Evolutionary conservation across 495 filamentous ascomycete genomes (phyloP), one percentile per base, ranked within the genome.

Genomic region (Aspergillus steynii): DNA sequence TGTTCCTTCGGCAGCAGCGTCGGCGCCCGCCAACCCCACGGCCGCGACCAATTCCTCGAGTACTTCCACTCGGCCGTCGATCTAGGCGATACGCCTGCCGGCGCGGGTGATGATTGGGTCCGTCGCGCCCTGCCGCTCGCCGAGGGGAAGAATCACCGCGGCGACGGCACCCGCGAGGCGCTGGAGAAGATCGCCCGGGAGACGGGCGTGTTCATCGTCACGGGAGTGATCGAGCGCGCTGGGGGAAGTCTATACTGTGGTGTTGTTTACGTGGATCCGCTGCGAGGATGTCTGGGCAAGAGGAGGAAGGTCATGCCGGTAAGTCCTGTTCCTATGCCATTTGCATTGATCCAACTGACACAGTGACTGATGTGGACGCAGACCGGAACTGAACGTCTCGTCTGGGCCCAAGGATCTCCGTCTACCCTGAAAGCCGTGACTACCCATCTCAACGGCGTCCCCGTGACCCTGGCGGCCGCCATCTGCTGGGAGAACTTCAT

Each of bases 401-500:
- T 97, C 37, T 98, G 94, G 94, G 93, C 89, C 0, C 89, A 96
- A 67, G 94, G 94, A 20, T 90, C 88, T 0, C 82, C 93, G 0
- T 84, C 87, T 0, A 93, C 92, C 1, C 84, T 98, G 31, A 85
- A 86, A 56, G 94, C 93, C 0, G 81, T 97, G 1, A 90, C 86
- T 26, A 93, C 93, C 1, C 83, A 79, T n/a, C 88, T 98, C 61
- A 84, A 85, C 26, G 91, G 90, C 26, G 85, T 94, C 14, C 85
- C 83, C 50, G 74, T 98, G 25, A 92, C 87, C 15, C 76, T 97
- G 6, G 94, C 86, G 0, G 86, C 91, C 0, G 94, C 93, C 1
- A 96, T 98, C 48, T 98, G 94, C 78, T 98, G 94, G 94, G 94
- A 98, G 74, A 97, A 92, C 64, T 96, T 91, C 69, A 98, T 98